phyloP scores from a whole-genome alignment of 306 rosid genomes.

The Pterocarpus santalinus region DNA sequence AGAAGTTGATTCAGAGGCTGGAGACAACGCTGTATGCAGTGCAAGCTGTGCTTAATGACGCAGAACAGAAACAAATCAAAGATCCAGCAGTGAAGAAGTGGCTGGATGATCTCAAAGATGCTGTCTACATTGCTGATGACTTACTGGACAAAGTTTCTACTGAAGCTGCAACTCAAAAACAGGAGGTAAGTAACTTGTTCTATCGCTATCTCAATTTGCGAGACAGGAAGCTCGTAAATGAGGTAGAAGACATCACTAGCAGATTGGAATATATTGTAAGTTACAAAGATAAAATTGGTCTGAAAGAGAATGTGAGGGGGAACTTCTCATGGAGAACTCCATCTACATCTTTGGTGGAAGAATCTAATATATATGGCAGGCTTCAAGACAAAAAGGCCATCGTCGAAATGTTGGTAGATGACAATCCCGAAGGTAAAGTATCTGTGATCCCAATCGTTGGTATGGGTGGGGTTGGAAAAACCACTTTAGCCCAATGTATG shows the following conservation, averaged over 20 bases:
- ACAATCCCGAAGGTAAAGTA: neutral
- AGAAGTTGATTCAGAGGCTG: neutral
- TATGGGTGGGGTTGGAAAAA: neutral
- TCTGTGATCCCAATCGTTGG: slow-evolving; percentile 32
- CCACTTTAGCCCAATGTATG: slow-evolving; percentile 24
- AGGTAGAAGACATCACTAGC: neutral
- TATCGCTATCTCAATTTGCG: neutral
- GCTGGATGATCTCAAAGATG: no score
- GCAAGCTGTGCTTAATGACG: slow-evolving; percentile 39
- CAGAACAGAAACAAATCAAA: neutral
- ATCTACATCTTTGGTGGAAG: neutral
- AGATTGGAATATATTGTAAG: slow-evolving; percentile 12
- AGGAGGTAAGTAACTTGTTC: slow-evolving; percentile 7
- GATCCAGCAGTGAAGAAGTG: no score
- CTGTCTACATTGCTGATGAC: slow-evolving; percentile 5
- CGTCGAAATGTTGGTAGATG: neutral
- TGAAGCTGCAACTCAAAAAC: neutral
- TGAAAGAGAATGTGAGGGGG: neutral
- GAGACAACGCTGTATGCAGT: neutral
- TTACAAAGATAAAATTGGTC: neutral
- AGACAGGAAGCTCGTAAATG: neutral
- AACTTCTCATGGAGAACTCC: neutral
- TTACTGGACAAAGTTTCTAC: slow-evolving; percentile 40
- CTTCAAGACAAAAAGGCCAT: neutral
- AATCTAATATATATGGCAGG: neutral